These are phyloP conservation scores for Fusarium equiseti DNA, from an alignment of 2,329 filamentous ascomycete species.

Conservation along the genomic window DNA sequence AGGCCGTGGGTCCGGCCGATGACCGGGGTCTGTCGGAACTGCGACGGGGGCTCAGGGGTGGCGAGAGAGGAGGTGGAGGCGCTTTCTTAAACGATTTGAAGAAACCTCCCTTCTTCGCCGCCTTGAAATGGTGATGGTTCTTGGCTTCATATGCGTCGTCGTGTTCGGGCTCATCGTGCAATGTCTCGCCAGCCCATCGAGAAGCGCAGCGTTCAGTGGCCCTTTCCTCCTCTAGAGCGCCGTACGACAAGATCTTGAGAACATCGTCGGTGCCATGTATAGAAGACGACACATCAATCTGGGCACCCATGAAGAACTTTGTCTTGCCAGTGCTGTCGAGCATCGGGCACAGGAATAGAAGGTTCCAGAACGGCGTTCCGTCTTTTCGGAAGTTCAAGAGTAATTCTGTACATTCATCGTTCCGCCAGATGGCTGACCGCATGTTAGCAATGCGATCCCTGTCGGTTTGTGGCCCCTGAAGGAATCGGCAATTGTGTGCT, in stretches of 20 bases:
- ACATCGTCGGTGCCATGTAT: slow-evolving; percentile 64
- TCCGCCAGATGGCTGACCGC: slow-evolving; percentile 55
- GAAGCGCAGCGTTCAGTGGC: slow-evolving; percentile 4
- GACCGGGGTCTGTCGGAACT: slow-evolving; percentile 45
- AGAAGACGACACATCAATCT: slow-evolving; percentile 68
- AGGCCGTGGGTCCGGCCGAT: slow-evolving; percentile 32
- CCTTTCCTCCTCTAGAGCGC: slow-evolving; percentile 44
- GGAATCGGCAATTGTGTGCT: slow-evolving; percentile 62
- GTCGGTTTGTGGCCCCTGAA: slow-evolving; percentile 63
- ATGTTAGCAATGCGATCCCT: slow-evolving; percentile 56
- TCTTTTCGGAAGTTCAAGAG: slow-evolving; percentile 64
- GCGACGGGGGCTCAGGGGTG: slow-evolving; percentile 44
- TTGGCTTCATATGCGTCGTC: slow-evolving; percentile 49
- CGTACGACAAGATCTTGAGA: slow-evolving; percentile 61
- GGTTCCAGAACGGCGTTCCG: slow-evolving; percentile 67
- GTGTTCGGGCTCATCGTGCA: slow-evolving; percentile 34
- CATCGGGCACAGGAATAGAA: slow-evolving; percentile 66
- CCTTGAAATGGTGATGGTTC: slow-evolving; percentile 39
- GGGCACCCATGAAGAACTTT: slow-evolving; percentile 66
- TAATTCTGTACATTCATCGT: slow-evolving; percentile 62
- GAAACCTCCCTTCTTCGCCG: slow-evolving; percentile 47
- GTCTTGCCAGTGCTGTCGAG: slow-evolving; percentile 61
- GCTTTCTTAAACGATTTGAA: slow-evolving; percentile 52
- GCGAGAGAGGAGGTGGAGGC: slow-evolving; percentile 41
- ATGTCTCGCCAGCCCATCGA: slow-evolving; percentile 33